These are phyloP conservation scores for Pyrenochaeta sp. DNA, from an alignment of 2,329 filamentous ascomycete genomes.

Conservation along the genomic window DNA sequence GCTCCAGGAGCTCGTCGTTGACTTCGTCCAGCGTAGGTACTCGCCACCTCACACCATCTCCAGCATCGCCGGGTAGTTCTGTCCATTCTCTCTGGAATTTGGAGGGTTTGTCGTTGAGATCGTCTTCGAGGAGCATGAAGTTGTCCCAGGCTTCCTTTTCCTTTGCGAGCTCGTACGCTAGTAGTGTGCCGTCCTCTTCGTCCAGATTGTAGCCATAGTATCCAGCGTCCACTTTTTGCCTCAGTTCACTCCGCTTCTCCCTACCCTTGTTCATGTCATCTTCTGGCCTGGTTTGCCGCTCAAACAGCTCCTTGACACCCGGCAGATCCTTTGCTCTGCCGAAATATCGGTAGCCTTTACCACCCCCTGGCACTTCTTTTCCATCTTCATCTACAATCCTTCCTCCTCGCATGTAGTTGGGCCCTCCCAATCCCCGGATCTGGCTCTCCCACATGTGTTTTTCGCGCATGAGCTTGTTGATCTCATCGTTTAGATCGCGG, in stretches of 20 bases:
- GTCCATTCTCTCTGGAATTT: constrained; percentile 68
- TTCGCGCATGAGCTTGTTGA: constrained; percentile 98
- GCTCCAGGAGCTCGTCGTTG: constrained; percentile 89
- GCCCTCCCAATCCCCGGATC: constrained; percentile 93
- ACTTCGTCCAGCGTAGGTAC: constrained; percentile 89
- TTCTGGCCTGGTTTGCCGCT: constrained; percentile 42
- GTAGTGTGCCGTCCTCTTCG: constrained; percentile 83
- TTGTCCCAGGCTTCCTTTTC: constrained; percentile 81
- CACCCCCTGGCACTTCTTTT: constrained; percentile 67
- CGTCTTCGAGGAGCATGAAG: constrained; percentile 66
- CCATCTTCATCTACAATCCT: constrained; percentile 64
- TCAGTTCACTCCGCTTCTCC: constrained; percentile 72
- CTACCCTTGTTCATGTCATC: constrained; percentile 66
- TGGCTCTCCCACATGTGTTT: constrained; percentile 99
- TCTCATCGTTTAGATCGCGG: constrained; percentile 97
- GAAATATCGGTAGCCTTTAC: constrained; percentile 87
- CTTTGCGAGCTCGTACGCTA: constrained; percentile 82
- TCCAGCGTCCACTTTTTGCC: constrained; percentile 83
- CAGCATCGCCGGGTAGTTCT: constrained; percentile 82
- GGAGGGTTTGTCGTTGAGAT: constrained; percentile 32
- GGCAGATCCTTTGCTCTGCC: constrained; percentile 88
- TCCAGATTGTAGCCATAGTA: constrained; percentile 96
- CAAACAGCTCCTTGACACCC: constrained; percentile 86
- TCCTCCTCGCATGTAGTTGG: constrained; percentile 88
- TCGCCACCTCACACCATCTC: constrained; percentile 82